Evolutionary conservation across 2,329 filamentous ascomycete genomes (phyloP).

Genomic region (Alternaria burnsii): DNA sequence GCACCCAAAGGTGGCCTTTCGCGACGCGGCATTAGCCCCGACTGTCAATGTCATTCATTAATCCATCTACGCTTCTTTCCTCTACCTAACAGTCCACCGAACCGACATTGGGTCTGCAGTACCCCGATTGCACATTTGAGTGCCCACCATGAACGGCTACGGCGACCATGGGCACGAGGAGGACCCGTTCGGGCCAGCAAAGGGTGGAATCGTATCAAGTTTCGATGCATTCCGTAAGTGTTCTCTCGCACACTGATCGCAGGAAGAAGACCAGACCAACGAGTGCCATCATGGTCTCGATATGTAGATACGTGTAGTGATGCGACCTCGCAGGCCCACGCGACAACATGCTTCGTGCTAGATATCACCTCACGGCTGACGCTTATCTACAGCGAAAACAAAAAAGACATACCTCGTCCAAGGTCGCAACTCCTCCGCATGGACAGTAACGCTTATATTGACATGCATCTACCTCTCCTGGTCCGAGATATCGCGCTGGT

Average conservation of each 20-base stretch:
- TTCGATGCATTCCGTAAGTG: constrained; percentile 96
- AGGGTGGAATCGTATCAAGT: constrained; percentile 68
- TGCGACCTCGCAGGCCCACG: background rate
- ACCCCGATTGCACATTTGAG: constrained; percentile 30
- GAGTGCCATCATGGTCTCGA: background rate
- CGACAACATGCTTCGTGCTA: background rate
- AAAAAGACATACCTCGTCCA: constrained; percentile 91
- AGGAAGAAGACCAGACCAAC: background rate
- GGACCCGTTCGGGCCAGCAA: constrained; percentile 79
- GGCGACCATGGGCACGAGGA: constrained; percentile 73
- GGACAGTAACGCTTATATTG: constrained; percentile 83
- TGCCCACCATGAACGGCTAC: constrained; percentile 77
- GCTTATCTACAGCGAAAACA: constrained; percentile 76
- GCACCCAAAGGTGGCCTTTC: constrained; percentile 50
- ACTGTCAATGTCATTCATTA: constrained; percentile 31
- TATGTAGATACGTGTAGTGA: background rate
- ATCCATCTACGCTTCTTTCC: constrained; percentile 18
- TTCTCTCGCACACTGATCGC: background rate
- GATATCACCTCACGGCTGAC: constrained; percentile 18
- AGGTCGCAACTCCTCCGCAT: constrained; percentile 88
- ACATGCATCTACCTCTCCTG: constrained; percentile 79
- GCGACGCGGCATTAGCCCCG: constrained; percentile 21
- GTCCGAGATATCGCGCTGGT: constrained; percentile 84
- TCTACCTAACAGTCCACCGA: constrained; percentile 9
- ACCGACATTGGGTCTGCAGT: constrained; percentile 40